Evolutionary conservation across 192 early-diverging fungal genomes (phyloP).

Genomic region (Umbelopsis ramanniana): DNA sequence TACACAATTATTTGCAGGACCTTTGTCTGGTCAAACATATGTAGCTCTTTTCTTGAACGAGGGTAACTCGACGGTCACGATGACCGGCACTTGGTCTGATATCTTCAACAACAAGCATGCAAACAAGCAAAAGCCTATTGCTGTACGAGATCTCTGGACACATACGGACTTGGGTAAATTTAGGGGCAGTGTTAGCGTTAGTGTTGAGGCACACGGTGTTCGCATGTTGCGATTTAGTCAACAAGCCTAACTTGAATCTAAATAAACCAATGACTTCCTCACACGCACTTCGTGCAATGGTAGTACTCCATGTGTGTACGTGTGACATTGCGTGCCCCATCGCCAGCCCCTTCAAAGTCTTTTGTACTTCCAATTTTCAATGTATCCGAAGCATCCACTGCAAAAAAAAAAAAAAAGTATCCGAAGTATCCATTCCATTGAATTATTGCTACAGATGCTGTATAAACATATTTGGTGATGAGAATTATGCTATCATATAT

Average conservation of each 20-base stretch:
- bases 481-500: no score
- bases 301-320: no score
- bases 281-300: no score
- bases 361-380: no score
- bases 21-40: conserved; percentile 4
- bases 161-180: neutral
- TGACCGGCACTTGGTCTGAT: conserved; percentile 5
- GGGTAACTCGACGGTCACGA: neutral
- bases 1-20: conserved; percentile 19
- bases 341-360: no score
- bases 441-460: no score
- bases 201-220: conserved; percentile 3
- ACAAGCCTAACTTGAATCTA: neutral
- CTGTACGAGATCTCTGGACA: conserved; percentile 9
- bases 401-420: no score
- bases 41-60: conserved; percentile 11
- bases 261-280: no score
- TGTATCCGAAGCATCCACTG: no score
- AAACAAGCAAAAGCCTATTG: neutral
- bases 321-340: no score
- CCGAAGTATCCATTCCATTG: no score
- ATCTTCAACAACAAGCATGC: neutral
- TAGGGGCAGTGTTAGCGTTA: neutral
- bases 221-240: neutral
- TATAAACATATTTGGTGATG: no score